Conservation (phyloP, 2,329 filamentous ascomycete species). For the Xylariaceae sp. region DNA sequence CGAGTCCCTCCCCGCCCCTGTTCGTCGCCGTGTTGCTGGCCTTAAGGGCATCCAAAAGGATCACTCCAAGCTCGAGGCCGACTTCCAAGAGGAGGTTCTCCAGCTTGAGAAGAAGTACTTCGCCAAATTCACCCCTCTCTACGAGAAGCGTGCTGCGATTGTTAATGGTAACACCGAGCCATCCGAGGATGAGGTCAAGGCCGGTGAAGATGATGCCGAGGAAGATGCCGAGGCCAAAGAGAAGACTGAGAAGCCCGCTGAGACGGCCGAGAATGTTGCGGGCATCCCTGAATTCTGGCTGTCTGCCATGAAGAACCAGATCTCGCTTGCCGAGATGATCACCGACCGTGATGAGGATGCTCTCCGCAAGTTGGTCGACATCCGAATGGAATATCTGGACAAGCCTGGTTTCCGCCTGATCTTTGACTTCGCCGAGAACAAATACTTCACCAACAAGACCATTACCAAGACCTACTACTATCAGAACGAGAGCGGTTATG, state of each 20-base stretch:
- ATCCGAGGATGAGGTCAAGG: constrained; percentile 78
- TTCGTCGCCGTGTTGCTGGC: constrained; percentile 89
- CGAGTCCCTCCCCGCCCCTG: constrained; percentile 84
- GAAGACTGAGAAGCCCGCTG: constrained; percentile 50
- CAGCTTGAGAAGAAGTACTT: constrained; percentile 99
- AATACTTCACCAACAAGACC: constrained; percentile 95
- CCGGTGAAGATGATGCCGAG: constrained; percentile 75
- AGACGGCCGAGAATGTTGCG: constrained; percentile 50
- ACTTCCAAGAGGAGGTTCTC: constrained; percentile 98
- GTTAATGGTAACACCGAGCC: constrained; percentile 86
- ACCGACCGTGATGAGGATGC: constrained; percentile 95
- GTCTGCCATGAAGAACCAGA: constrained; percentile 99
- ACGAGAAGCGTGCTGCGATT: constrained; percentile 90
- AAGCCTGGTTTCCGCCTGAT: constrained; percentile 97
- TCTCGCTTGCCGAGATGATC: constrained; percentile 96
- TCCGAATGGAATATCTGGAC: constrained; percentile 99
- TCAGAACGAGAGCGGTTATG: constrained; percentile 97
- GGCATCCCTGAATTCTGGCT: constrained; percentile 99
- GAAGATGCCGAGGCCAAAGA: constrained; percentile 50
- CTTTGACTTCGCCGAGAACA: constrained; percentile 93
- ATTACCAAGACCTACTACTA: constrained; percentile 99
- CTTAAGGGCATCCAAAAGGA: constrained; percentile 98
- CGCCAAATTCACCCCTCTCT: constrained; percentile 95
- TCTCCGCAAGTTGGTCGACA: constrained; percentile 83
- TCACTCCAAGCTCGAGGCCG: constrained; percentile 94